These are phyloP conservation scores for Omphalotus guepiniiformis DNA, from an alignment of 768 basidiomycete species.

Conservation along the genomic window DNA sequence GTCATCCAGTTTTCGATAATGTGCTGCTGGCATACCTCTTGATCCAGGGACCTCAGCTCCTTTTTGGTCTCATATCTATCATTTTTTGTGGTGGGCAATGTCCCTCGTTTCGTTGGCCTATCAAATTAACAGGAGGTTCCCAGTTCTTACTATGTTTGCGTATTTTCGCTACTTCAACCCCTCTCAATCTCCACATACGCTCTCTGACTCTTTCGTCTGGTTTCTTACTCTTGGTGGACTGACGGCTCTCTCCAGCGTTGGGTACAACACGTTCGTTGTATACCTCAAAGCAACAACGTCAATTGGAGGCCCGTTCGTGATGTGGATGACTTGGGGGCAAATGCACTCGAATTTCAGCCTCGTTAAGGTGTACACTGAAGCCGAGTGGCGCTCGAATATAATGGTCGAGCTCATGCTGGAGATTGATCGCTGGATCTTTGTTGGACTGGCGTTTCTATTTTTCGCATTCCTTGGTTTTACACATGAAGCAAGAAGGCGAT, in stretches of 20 bases:
- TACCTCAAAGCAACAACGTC: not conserved
- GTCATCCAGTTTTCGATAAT: conserved; percentile 2
- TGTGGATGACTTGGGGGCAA: not conserved
- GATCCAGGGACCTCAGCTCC: conserved; percentile 3
- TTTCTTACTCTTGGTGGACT: conserved; percentile 1
- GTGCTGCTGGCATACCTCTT: conserved; percentile 4
- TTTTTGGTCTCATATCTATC: not conserved
- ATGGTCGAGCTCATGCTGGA: conserved; percentile 2
- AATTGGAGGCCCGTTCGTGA: not conserved
- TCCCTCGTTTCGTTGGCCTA: no score
- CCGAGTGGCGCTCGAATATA: not conserved
- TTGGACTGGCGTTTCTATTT: conserved; percentile 2
- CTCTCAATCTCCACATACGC: not conserved
- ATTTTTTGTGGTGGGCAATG: not conserved
- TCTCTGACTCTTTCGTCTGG: conserved; percentile 3
- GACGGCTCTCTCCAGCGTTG: not conserved
- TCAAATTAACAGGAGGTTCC: no score
- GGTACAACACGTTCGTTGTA: not conserved
- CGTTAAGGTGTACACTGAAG: not conserved
- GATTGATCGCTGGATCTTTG: conserved; percentile 7
- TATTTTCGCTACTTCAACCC: not conserved
- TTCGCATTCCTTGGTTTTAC: conserved; percentile 6
- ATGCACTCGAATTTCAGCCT: not conserved
- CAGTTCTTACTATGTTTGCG: not conserved
- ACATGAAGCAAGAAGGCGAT: conserved; percentile 3